Evolutionary conservation across 2,329 filamentous ascomycete genomes (phyloP).

Genomic region (Pseudopithomyces chartarum): DNA sequence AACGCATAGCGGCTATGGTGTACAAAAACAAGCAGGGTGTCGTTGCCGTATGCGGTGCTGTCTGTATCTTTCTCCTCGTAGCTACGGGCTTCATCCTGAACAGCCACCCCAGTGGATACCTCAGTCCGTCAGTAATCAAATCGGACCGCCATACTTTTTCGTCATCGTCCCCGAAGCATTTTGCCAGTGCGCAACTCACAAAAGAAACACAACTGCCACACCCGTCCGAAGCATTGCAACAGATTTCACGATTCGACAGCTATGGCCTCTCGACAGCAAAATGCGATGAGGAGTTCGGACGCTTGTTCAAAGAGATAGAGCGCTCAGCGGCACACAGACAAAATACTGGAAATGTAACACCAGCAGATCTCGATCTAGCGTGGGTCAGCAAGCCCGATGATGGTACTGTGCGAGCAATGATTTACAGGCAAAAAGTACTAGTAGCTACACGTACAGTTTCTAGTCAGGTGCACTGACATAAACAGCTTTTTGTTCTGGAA

Average conservation of each 20-base stretch:
- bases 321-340: conserved; percentile 18
- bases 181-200: neutral
- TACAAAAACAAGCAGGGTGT: too few relatives aligned
- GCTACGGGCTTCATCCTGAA: neutral
- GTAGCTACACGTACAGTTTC: too few relatives aligned
- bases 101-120: neutral
- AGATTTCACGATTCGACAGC: neutral
- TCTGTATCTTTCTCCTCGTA: neutral
- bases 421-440: conserved; percentile 30
- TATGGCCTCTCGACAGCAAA: conserved; percentile 21
- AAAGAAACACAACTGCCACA: neutral
- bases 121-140: neutral
- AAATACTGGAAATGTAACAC: conserved; percentile 16
- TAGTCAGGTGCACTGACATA: neutral
- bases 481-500: conserved; percentile 41
- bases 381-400: conserved; percentile 17
- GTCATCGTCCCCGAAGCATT: too few relatives aligned
- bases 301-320: conserved; percentile 30
- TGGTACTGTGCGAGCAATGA: conserved; percentile 33
- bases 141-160: too few relatives aligned
- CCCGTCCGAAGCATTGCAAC: neutral
- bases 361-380: conserved; percentile 24
- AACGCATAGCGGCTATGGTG: too few relatives aligned
- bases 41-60: neutral
- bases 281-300: conserved; percentile 26